phyloP scores from a whole-genome alignment of 768 basidiomycete genomes.

The Pulveroboletus ravenelii region DNA sequence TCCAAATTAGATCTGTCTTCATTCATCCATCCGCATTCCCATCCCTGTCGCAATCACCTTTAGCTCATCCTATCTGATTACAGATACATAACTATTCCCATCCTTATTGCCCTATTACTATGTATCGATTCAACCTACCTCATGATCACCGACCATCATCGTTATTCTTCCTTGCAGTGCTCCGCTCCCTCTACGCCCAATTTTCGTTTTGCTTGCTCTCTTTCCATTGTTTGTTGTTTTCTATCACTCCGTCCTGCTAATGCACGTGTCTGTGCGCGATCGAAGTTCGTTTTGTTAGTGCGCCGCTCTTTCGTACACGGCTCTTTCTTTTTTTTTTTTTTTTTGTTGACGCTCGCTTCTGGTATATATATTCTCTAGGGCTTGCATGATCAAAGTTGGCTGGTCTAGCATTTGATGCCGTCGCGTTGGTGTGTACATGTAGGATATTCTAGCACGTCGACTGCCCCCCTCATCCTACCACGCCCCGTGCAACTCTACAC shows the following conservation, averaged over 20 bases:
- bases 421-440: background rate
- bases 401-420: slow-evolving; percentile 13
- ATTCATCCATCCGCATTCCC: slow-evolving; percentile 18
- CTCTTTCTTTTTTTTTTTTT: background rate
- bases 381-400: slow-evolving; percentile 5
- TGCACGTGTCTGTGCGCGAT: background rate
- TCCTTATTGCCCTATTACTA: slow-evolving; percentile 24
- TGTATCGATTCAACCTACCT: slow-evolving; percentile 10
- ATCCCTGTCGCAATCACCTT: slow-evolving; percentile 13
- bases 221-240: slow-evolving; percentile 17
- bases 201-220: slow-evolving; percentile 19
- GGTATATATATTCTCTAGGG: slow-evolving; percentile 9
- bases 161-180: slow-evolving; percentile 13
- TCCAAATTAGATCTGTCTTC: slow-evolving; percentile 19
- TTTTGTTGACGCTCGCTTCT: slow-evolving; percentile 17
- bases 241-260: background rate
- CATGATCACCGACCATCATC: background rate
- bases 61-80: background rate
- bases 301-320: slow-evolving; percentile 12
- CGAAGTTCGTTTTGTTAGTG: slow-evolving; percentile 18
- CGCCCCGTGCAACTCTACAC: too few species aligned
- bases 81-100: slow-evolving; percentile 25
- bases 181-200: slow-evolving; percentile 11
- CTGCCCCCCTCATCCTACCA: too few species aligned
- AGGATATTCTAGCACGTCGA: too few species aligned